These are phyloP conservation scores for Scleromitrula shiraiana DNA, from an alignment of 2,329 filamentous ascomycete genomes.

Conservation along the genomic window DNA sequence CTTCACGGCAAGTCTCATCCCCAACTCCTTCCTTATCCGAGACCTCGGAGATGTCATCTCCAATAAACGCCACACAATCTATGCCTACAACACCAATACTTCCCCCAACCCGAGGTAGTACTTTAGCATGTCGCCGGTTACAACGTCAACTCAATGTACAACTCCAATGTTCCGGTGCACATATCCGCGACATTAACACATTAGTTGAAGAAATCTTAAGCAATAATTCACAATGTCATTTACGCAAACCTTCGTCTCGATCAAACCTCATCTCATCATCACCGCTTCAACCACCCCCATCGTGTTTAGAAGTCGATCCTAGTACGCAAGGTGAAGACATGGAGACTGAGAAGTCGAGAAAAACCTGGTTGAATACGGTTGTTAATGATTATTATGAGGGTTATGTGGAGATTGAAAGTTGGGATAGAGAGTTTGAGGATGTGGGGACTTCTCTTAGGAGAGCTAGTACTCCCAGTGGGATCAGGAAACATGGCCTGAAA, in stretches of 20 bases:
- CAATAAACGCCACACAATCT: not conserved
- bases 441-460: not conserved
- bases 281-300: not conserved
- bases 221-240: constrained; percentile 10
- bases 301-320: not conserved
- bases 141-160: constrained; percentile 15
- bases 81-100: constrained; percentile 3
- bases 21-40: constrained; percentile 6
- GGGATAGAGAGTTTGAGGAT: not conserved
- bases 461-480: constrained; percentile 4
- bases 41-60: constrained; percentile 1
- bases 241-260: not conserved
- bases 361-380: constrained; percentile 1
- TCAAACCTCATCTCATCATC: not conserved
- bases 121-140: constrained; percentile 9
- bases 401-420: not conserved
- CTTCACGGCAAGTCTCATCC: not conserved
- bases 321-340: not conserved
- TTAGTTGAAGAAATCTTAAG: constrained; percentile 15
- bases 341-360: not conserved
- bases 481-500: constrained; percentile 1
- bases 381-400: constrained; percentile 4
- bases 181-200: constrained; percentile 11
- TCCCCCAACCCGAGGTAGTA: not conserved
- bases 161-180: constrained; percentile 10